These are phyloP conservation scores for Mortierella sp. DNA, from an alignment of 371 early-diverging fungal species.

Conservation along the genomic window DNA sequence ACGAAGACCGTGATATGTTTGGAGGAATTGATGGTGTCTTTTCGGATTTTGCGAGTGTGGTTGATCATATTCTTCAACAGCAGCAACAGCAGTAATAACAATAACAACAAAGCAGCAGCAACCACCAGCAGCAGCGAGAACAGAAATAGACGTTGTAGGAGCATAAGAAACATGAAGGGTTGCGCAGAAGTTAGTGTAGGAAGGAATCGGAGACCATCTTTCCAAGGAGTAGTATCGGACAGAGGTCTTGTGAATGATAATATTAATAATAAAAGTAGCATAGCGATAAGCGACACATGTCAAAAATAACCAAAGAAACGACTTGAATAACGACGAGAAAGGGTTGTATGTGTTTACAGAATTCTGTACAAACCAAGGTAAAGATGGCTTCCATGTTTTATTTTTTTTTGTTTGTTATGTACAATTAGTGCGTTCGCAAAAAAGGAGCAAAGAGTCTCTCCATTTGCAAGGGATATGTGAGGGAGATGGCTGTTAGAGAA, in stretches of 20 bases:
- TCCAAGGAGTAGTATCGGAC: neutral
- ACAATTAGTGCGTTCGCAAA: constrained; percentile 2
- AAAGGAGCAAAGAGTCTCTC: no score
- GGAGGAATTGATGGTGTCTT: constrained; percentile 61
- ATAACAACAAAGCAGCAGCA: no score
- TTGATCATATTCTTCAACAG: constrained; percentile 54
- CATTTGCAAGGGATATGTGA: constrained; percentile 7
- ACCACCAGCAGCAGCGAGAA: neutral
- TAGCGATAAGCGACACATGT: neutral
- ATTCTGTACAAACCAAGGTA: constrained; percentile 8
- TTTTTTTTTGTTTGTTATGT: constrained; percentile 13
- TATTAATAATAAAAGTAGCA: no score
- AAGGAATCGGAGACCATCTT: no score
- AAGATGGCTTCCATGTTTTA: neutral
- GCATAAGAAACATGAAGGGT: no score
- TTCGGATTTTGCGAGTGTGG: constrained; percentile 64
- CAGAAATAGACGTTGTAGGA: neutral
- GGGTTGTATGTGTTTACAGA: neutral
- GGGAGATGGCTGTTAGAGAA: neutral
- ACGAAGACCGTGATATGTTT: constrained; percentile 67
- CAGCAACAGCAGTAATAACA: neutral
- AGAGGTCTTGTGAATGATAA: neutral
- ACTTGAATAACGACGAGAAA: neutral
- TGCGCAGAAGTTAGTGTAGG: no score
- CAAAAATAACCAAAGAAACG: no score